Conservation (phyloP, 176 grass and related monocot genomes). For the Calamus simplicifolius region DNA sequence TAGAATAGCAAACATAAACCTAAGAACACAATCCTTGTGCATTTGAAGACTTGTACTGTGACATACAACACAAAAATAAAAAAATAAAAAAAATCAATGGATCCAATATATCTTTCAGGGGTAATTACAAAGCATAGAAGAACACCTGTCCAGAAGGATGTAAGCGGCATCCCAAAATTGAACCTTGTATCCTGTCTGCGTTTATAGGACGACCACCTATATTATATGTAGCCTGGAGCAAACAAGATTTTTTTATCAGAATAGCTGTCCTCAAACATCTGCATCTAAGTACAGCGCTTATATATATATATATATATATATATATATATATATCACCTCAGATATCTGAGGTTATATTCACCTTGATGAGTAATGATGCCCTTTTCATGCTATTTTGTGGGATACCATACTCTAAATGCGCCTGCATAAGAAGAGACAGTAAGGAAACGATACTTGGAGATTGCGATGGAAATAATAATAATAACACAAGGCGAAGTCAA, state of each 20-base stretch:
- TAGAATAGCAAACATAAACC: too few species aligned
- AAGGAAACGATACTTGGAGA: background rate
- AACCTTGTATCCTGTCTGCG: conserved; percentile 58
- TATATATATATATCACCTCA: too few species aligned
- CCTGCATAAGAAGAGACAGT: conserved; percentile 28
- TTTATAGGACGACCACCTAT: conserved; percentile 66
- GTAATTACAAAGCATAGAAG: background rate
- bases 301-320: too few species aligned
- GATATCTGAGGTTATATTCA: conserved; percentile 13
- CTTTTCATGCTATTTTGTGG: conserved; percentile 57
- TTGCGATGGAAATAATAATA: background rate
- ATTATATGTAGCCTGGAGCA: conserved; percentile 42
- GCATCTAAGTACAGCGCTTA: background rate
- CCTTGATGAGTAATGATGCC: conserved; percentile 51
- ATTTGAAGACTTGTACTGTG: background rate
- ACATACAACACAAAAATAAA: background rate
- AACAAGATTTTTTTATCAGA: conserved; percentile 3
- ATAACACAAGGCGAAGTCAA: too few species aligned
- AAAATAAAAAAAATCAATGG: background rate
- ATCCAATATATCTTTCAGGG: background rate
- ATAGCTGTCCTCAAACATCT: background rate
- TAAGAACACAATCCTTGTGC: background rate
- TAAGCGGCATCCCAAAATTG: conserved; percentile 58
- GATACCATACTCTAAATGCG: conserved; percentile 68
- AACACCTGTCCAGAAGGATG: conserved; percentile 59